Evolutionary conservation across 1,139 yeast genomes (phyloP).

Genomic region (Nematodospora anomalae): DNA sequence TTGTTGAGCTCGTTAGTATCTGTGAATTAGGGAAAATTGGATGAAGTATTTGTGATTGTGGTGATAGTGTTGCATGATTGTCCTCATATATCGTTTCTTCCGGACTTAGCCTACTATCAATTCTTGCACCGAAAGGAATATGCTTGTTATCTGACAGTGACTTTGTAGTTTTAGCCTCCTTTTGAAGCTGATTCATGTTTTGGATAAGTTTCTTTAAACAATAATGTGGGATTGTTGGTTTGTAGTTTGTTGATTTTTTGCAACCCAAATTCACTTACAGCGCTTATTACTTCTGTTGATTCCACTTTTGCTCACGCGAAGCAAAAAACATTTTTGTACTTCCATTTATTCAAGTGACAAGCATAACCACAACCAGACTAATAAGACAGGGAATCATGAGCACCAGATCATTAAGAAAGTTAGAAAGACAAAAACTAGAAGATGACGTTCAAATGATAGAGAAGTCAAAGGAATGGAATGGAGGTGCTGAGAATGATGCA

Average conservation of each 20-base stretch:
- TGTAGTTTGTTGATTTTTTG: constrained; percentile 1
- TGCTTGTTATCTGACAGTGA: no score
- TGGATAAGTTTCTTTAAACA: no score
- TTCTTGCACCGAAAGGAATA: no score
- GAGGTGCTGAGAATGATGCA: constrained; percentile 11
- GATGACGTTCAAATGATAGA: constrained; percentile 7
- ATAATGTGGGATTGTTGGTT: neutral
- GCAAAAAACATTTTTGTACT: neutral
- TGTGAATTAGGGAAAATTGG: constrained; percentile 2
- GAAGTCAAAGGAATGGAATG: neutral
- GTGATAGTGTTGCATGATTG: no score
- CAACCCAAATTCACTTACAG: neutral
- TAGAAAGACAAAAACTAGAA: constrained; percentile 46
- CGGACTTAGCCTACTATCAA: no score
- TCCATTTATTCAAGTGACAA: no score
- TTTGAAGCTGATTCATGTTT: neutral
- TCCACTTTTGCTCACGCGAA: neutral
- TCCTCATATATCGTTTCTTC: no score
- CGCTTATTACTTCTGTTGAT: neutral
- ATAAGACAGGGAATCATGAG: constrained; percentile 49
- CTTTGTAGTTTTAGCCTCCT: no score
- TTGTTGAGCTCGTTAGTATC: constrained; percentile 1
- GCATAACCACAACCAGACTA: no score
- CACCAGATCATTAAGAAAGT: constrained; percentile 61
- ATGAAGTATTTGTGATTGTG: constrained; percentile 1